Evolutionary conservation across 2,329 filamentous ascomycete species (phyloP).

Genomic region (Penicillium paneum): DNA sequence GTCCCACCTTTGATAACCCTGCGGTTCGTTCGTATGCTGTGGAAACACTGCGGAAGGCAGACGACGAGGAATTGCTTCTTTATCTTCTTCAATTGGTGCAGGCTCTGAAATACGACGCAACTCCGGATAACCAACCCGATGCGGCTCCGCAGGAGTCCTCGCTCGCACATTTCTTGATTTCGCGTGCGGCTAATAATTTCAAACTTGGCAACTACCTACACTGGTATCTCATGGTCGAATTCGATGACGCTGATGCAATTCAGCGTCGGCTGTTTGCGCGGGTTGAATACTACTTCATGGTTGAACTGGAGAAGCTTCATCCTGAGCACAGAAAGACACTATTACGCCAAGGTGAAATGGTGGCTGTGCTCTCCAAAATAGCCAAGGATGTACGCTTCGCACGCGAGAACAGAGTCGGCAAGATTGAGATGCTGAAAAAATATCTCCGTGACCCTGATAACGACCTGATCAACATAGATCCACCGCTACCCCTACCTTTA

Average conservation of each 20-base stretch:
- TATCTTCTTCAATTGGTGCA: constrained; percentile 95
- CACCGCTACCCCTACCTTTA: constrained; percentile 80
- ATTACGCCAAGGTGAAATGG: constrained; percentile 81
- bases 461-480: constrained; percentile 77
- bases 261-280: constrained; percentile 86
- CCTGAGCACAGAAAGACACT: constrained; percentile 71
- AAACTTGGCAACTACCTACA: constrained; percentile 91
- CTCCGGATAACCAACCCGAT: constrained; percentile 59
- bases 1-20: constrained; percentile 84
- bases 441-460: constrained; percentile 86
- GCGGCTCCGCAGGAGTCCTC: constrained; percentile 73
- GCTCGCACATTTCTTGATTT: constrained; percentile 82
- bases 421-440: constrained; percentile 79
- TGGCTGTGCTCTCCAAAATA: constrained; percentile 82
- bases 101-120: constrained; percentile 88
- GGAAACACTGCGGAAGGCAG: constrained; percentile 82
- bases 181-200: constrained; percentile 81
- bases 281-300: constrained; percentile 95
- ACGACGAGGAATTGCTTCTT: constrained; percentile 84
- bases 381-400: constrained; percentile 83
- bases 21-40: constrained; percentile 91
- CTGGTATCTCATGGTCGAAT: constrained; percentile 99
- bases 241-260: constrained; percentile 73
- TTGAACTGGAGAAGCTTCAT: constrained; percentile 73
- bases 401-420: constrained; percentile 71